These are phyloP conservation scores for Sisymbrium irio DNA, from an alignment of 345 rosid genomes.

Conservation along the genomic window DNA sequence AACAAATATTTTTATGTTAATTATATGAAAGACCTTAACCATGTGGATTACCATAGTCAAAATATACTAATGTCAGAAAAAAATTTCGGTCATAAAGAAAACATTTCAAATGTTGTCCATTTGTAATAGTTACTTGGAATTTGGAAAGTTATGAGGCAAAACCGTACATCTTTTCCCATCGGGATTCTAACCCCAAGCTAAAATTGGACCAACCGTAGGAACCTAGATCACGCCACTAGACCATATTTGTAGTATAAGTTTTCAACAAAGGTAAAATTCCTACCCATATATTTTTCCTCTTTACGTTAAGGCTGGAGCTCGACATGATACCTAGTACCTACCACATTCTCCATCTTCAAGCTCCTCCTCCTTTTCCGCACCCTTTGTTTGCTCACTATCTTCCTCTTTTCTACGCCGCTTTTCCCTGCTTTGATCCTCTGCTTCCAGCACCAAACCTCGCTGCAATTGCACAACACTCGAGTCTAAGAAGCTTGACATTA, in stretches of 20 bases:
- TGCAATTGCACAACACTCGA: constrained; percentile 31
- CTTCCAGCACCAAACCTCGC: constrained; percentile 61
- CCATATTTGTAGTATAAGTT: neutral
- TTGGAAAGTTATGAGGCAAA: too few relatives aligned
- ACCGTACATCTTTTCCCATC: neutral
- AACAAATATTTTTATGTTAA: too few relatives aligned
- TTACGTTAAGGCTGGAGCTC: constrained; percentile 12
- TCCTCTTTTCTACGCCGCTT: constrained; percentile 68
- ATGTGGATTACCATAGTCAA: too few relatives aligned
- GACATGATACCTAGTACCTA: constrained; percentile 36
- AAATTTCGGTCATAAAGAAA: too few relatives aligned
- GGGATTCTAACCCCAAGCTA: neutral
- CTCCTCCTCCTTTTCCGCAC: constrained; percentile 48
- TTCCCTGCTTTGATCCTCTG: constrained; percentile 63
- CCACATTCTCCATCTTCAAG: constrained; percentile 91
- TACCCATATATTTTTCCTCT: neutral
- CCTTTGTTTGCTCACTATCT: constrained; percentile 44
- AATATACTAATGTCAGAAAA: too few relatives aligned
- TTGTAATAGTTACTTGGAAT: too few relatives aligned
- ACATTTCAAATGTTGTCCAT: too few relatives aligned
- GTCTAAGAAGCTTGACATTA: neutral
- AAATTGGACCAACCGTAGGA: neutral
- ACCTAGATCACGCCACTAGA: neutral
- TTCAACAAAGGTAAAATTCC: neutral
- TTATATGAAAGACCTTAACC: too few relatives aligned